phyloP scores from a whole-genome alignment of 2,329 filamentous ascomycete species.

The Zymoseptoria brevis region DNA sequence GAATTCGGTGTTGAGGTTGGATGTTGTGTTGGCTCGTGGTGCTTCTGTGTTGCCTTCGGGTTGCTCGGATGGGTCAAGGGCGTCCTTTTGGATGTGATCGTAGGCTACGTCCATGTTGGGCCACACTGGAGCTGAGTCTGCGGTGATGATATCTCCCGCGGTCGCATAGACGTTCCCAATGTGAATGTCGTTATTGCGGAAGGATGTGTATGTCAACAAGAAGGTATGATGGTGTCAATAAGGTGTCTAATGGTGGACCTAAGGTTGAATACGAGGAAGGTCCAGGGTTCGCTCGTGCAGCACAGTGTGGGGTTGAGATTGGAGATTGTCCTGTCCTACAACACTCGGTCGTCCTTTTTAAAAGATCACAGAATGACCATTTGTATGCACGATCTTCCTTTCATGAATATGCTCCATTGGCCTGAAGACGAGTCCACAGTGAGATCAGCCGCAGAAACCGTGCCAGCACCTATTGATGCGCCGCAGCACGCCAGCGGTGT shows the following conservation, averaged over 20 bases:
- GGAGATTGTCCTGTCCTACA: too few species aligned
- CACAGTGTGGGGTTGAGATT: too few species aligned
- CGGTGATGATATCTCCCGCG: neutral
- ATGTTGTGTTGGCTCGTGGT: constrained; percentile 16
- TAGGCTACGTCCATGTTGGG: constrained; percentile 86
- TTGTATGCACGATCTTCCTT: too few species aligned
- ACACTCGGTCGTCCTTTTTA: too few species aligned
- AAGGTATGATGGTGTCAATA: neutral
- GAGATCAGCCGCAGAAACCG: too few species aligned
- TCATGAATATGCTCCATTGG: too few species aligned
- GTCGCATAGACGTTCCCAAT: neutral
- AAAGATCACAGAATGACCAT: too few species aligned
- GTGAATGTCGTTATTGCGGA: neutral
- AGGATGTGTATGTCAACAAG: neutral
- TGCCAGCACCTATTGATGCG: too few species aligned
- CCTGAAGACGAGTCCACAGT: too few species aligned
- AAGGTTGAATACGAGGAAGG: neutral
- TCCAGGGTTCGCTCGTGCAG: neutral
- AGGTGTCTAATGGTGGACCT: neutral
- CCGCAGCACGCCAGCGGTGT: too few species aligned
- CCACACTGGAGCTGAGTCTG: neutral
- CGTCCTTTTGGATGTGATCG: constrained; percentile 88
- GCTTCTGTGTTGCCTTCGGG: constrained; percentile 30
- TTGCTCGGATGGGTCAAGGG: constrained; percentile 46
- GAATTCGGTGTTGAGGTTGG: constrained; percentile 72